A percentile compares a stretch with the other conserved stretches of the same genome.
phyloP scores from a whole-genome alignment of 345 rosid genomes.

The Kernera saxatilis region DNA sequence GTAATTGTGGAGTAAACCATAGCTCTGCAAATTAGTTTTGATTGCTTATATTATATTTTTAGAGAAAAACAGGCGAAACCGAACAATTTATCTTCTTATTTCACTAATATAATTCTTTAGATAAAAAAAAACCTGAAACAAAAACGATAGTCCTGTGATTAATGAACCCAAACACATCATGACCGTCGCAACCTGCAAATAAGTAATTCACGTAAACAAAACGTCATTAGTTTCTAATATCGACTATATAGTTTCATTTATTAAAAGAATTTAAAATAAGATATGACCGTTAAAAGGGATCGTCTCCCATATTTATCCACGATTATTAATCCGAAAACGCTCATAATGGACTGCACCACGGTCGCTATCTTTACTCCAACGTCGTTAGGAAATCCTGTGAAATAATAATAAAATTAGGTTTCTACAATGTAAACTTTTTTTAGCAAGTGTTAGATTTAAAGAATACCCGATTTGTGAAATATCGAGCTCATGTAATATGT shows the following conservation, averaged over 20 bases:
- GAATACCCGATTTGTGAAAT: conserved; percentile 44
- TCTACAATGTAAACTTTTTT: neutral
- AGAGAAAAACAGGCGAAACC: neutral
- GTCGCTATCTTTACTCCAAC: conserved; percentile 9
- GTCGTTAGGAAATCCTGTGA: conserved; percentile 20
- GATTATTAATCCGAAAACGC: conserved; percentile 53
- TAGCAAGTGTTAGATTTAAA: neutral
- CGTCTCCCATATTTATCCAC: conserved; percentile 73
- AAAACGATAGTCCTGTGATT: conserved; percentile 52
- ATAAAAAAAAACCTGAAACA: conserved; percentile 47
- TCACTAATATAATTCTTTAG: neutral
- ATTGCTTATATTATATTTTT: neutral
- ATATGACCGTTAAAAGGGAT: conserved; percentile 54
- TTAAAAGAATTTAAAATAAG: neutral
- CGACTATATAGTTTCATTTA: neutral
- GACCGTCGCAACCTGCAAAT: conserved; percentile 60
- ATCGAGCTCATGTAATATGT: conserved; percentile 53
- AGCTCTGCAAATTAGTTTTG: conserved; percentile 11
- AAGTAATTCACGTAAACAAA: neutral
- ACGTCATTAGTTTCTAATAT: neutral
- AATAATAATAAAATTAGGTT: neutral
- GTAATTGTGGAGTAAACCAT: conserved; percentile 2
- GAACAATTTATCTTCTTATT: neutral
- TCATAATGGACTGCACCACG: conserved; percentile 51
- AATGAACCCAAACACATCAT: conserved; percentile 78